Evolutionary conservation across 2,329 filamentous ascomycete genomes (phyloP), one percentile per base, ranked within the genome.

Genomic region (Exophiala phaeomuriformis): DNA sequence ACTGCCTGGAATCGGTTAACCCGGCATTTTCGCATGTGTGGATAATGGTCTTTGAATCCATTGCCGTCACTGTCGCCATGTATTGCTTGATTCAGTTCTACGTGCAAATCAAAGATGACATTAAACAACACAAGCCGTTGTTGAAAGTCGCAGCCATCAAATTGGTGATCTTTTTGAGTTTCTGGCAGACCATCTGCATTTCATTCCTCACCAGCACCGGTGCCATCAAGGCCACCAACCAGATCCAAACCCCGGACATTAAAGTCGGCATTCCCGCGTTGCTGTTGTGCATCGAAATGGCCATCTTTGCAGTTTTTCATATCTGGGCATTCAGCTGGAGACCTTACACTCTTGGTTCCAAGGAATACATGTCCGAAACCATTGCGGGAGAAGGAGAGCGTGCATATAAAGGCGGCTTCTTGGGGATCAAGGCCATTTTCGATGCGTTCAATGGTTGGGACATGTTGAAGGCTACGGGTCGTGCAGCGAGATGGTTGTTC

Each of bases 81-180:
- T 93, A 87, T 72, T 90, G 86, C 67, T 71, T 95, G 41, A 83
- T 94, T 58, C 88, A 95, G 64, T 93, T 93, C 68, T 95, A 95
- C 68, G 68, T 86, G 31, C 88, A 94, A 68, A 75, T 93, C 43
- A 83, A 81, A 58, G 71, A 76, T 1, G 80, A 87, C 54, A 76
- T 95, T 29, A 76, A 77, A 5, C 78, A 84, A 50, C 81, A 94
- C 65, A 77, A 73, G 12, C 86, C 88, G 0, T 85, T 91, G 61
- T 70, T 91, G 60, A 95, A 95, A 69, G 83, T 95, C 29, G 66
- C 89, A 19, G 86, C 88, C 64, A 93, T 95, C 71, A 95, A 95
- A 70, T 77, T 94, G 30, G 88, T 94, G 65, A 89, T 95, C 64
- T 95, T 95, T 75, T 78, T 95, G 61, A 90, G 85, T 35, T 94